phyloP scores from a whole-genome alignment of 1,284 basidiomycete genomes.

The Irpex sp. region DNA sequence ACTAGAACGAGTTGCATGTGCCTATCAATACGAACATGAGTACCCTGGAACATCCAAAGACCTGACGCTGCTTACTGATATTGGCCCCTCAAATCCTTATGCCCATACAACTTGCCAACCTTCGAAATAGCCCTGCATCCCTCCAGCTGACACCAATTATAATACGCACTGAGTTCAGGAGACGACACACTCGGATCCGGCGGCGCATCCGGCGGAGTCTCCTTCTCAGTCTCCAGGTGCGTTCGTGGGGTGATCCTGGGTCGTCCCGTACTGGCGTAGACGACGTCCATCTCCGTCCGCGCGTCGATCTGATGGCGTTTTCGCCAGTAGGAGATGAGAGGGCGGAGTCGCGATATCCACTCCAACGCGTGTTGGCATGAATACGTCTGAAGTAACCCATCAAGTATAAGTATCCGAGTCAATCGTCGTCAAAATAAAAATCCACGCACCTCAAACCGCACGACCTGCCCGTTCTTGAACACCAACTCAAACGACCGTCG shows the following conservation, averaged over 20 bases:
- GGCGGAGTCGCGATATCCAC: conserved; percentile 73
- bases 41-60: too few relatives aligned
- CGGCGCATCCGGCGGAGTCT: conserved; percentile 44
- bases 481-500: conserved; percentile 76
- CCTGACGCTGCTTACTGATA: conserved; percentile 72
- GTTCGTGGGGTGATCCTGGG: conserved; percentile 52
- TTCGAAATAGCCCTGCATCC: conserved; percentile 72
- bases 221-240: conserved; percentile 39
- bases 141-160: conserved; percentile 79
- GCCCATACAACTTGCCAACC: conserved; percentile 67
- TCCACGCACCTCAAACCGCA: conserved; percentile 68
- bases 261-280: conserved; percentile 46
- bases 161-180: conserved; percentile 58
- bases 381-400: conserved; percentile 41
- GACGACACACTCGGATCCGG: conserved; percentile 47
- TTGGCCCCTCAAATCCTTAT: conserved; percentile 61
- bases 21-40: conserved; percentile 38
- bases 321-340: conserved; percentile 74
- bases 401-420: neutral
- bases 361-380: conserved; percentile 65
- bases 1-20: conserved; percentile 67
- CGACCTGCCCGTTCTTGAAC: conserved; percentile 61
- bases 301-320: conserved; percentile 68
- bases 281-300: conserved; percentile 74
- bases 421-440: neutral